Base-by-base conservation (phyloP, 1,284 basidiomycete species). In the Ceratobasidium sp. region DNA sequence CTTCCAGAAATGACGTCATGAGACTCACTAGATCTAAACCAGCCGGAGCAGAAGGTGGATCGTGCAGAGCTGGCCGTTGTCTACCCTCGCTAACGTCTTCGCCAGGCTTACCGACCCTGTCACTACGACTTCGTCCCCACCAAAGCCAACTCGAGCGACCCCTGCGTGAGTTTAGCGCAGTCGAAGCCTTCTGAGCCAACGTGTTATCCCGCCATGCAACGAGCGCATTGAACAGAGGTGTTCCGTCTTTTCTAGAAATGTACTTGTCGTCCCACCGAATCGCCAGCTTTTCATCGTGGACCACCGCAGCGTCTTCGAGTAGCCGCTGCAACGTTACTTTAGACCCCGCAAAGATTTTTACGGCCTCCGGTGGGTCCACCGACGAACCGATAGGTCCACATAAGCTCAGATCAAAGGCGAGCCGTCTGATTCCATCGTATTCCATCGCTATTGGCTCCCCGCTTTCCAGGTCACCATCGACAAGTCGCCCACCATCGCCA, bases 261-360 rank as follows among this genome's bases (percentile, higher is more conserved):
- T 92, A 93, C 80, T 88, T 89, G 78, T 89, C 88, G 28, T 87
- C 86, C 92, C 92, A 94, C 78, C 88, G 86, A 70, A 94, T 88
- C 1, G 93, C 91, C 42, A 94, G 86, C 56, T 87, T 84, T 15
- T 89, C 87, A 80, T 92, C 87, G n/a, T 83, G 83, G 38, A 91
- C 87, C 26, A 93, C 83, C 23, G 82, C 83, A 38, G 89, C 88
- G 77, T 92, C 89, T 6, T 87, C 85, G 73, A 94, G 81, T 70
- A 94, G 90, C 42, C 83, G 84, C 12, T 86, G 81, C 79, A 90
- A 92, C 66, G 89, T 86, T 44, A 94, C 83, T 80, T 88, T 88
- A 12, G 88, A 88, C 50, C 85, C 82, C 33, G 89, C 87, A 80
- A 94, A 94, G 12, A 85, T 71, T 73, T 84, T 83, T 1, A 87